Base-by-base conservation (phyloP, 2,329 filamentous ascomycete genomes). In the Botrytis deweyae region DNA sequence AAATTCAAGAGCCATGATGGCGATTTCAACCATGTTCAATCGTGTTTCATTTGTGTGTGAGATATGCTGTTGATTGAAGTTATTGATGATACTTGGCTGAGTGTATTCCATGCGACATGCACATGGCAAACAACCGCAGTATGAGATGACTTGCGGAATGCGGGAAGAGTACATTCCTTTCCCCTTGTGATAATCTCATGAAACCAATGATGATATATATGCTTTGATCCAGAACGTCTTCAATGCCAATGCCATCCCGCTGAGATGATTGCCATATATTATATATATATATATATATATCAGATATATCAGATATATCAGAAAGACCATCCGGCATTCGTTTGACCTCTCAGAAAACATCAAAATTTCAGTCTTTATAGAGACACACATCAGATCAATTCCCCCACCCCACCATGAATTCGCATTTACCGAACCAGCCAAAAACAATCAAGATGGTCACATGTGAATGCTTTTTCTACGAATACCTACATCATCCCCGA, bases 391-490 rank as follows among this genome's bases (percentile, higher is more conserved):
- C 25, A 16, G 3, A 52, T 40, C 40, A 6, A 55, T 46, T 38
- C 65, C 16, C 25, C 29, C 65, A 55, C 65, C 25, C 49, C 44
- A 67, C 7, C 12, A 67, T 52, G 44, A 36, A 25, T 52, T 52
- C 49, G 59, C 38, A 5, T 33, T 67, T 67, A 29, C 65, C 65
- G 65, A 67, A n/a, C 63, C 65, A 55, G 65, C 65, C 65, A 67
- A 36, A 67, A 67, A 46, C 65, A 40, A 40, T 16, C 65, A 67
- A 55, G 65, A 55, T 67, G 65, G 65, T 67, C 65, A 67, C 65
- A 67, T 67, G 65, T 55, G 65, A 67, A 67, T 55, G 46, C 33
- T 52, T 67, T 67, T 67, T 29, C 65, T 20, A 52, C 29, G 33
- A 67, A 3, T n/a, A 22, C 8, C 5, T 22, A 20, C 62, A 58